These are phyloP conservation scores for Tuber magnatum DNA, from an alignment of 495 filamentous ascomycete species.

Conservation along the genomic window DNA sequence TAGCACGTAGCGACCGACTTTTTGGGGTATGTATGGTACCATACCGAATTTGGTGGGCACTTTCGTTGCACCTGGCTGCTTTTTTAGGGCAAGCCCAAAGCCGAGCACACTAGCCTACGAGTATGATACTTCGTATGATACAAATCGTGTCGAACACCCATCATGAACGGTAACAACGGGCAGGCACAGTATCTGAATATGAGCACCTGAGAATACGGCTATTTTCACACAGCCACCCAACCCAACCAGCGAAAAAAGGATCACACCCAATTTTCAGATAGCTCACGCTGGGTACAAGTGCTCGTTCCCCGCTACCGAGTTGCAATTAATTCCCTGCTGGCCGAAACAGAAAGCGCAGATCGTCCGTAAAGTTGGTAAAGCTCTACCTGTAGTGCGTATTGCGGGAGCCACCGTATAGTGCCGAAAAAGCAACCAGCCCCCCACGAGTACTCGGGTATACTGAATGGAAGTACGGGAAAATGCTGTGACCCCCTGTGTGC, in stretches of 20 bases:
- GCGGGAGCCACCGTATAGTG: no score
- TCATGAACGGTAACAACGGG: not conserved
- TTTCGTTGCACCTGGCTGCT: not conserved
- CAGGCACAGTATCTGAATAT: not conserved
- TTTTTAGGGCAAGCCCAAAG: not conserved
- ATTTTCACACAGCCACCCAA: no score
- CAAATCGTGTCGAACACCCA: not conserved
- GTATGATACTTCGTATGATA: not conserved
- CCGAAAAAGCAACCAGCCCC: no score
- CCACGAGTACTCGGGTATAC: no score
- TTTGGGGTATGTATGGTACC: no score
- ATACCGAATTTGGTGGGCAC: not conserved
- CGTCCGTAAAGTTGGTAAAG: no score
- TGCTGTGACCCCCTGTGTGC: no score
- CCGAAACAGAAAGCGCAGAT: no score
- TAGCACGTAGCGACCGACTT: not conserved
- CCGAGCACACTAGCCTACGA: not conserved
- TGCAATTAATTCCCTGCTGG: not conserved
- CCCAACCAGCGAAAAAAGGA: no score
- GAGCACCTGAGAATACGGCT: not conserved
- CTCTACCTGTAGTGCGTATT: no score
- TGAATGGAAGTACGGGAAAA: no score
- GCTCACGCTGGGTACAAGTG: not conserved
- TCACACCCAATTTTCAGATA: no score
- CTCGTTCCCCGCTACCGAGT: not conserved